A percentile compares a stretch with the other conserved stretches of the same genome.
Evolutionary conservation across 371 early-diverging fungal genomes (phyloP).

Genomic region (Mucor piriformis): DNA sequence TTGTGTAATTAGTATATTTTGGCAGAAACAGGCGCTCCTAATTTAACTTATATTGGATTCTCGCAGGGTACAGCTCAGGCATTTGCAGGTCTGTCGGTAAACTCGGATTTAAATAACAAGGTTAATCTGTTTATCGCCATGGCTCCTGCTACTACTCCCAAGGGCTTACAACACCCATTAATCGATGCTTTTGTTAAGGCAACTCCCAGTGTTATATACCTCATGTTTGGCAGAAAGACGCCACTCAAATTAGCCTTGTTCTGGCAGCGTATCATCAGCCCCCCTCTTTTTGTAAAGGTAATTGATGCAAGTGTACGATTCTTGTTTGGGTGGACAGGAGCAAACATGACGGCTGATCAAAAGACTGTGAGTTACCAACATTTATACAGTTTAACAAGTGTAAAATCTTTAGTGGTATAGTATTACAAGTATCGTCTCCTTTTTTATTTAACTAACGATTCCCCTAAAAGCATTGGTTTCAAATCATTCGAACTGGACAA

Average conservation of each 20-base stretch:
- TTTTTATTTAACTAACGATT: no score
- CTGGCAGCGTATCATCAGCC: conserved; percentile 84
- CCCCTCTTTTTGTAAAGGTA: conserved; percentile 73
- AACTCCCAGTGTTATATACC: conserved; percentile 87
- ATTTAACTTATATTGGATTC: conserved; percentile 92
- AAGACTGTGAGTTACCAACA: conserved; percentile 88
- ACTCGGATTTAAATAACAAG: conserved; percentile 76
- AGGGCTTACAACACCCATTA: conserved; percentile 77
- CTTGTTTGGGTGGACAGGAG: conserved; percentile 87
- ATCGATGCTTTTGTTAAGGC: conserved; percentile 85
- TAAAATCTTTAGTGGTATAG: conserved; percentile 77
- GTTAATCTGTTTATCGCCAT: conserved; percentile 89
- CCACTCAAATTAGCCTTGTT: conserved; percentile 82
- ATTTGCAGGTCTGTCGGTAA: conserved; percentile 88
- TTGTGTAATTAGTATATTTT: conserved; percentile 90
- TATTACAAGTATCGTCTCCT: neutral
- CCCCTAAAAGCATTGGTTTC: conserved; percentile 81
- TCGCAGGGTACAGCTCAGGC: conserved; percentile 94
- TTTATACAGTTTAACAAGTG: conserved; percentile 87
- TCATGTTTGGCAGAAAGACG: conserved; percentile 88
- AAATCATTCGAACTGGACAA: conserved; percentile 85
- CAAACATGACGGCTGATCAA: conserved; percentile 71
- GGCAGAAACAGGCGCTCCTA: conserved; percentile 72
- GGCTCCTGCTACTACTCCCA: conserved; percentile 92
- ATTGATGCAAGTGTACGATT: conserved; percentile 77